These are phyloP conservation scores for Abrus pulchellus DNA, from an alignment of 306 rosid species.

Conservation along the genomic window DNA sequence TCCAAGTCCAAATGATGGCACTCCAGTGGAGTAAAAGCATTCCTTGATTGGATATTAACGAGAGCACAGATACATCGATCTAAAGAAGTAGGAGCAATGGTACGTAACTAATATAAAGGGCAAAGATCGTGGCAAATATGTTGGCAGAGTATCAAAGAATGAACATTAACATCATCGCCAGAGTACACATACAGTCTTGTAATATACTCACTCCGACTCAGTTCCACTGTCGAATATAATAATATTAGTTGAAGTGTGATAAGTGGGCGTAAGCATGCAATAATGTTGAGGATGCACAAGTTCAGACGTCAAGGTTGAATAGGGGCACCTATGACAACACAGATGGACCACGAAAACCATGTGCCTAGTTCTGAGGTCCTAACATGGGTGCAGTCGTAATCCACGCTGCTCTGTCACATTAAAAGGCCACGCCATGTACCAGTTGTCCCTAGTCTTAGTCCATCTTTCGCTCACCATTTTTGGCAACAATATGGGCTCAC, in stretches of 20 bases:
- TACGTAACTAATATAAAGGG: conserved; percentile 33
- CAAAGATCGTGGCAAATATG: conserved; percentile 39
- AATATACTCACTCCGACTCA: not conserved
- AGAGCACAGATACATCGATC: not conserved
- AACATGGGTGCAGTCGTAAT: conserved; percentile 47
- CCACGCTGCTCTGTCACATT: conserved; percentile 48
- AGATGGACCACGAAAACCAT: conserved; percentile 46
- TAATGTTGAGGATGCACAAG: conserved; percentile 7
- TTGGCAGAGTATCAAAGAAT: conserved; percentile 31
- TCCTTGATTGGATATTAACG: not conserved
- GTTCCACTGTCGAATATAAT: not conserved
- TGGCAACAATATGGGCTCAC: conserved; percentile 42
- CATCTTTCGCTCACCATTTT: conserved; percentile 35
- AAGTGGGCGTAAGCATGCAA: conserved; percentile 3
- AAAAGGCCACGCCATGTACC: conserved; percentile 44
- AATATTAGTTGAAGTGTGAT: not conserved
- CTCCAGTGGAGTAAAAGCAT: not conserved
- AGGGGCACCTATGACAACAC: conserved; percentile 37
- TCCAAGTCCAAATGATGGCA: conserved; percentile 16
- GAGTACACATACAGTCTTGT: conserved; percentile 3
- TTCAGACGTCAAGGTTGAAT: conserved; percentile 38
- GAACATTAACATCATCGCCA: not conserved
- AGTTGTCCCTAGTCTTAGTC: conserved; percentile 7
- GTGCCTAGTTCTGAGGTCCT: conserved; percentile 39
- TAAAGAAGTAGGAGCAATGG: not conserved